Evolutionary conservation across 2,329 filamentous ascomycete genomes (phyloP).

Genomic region (Diaporthe amygdali): DNA sequence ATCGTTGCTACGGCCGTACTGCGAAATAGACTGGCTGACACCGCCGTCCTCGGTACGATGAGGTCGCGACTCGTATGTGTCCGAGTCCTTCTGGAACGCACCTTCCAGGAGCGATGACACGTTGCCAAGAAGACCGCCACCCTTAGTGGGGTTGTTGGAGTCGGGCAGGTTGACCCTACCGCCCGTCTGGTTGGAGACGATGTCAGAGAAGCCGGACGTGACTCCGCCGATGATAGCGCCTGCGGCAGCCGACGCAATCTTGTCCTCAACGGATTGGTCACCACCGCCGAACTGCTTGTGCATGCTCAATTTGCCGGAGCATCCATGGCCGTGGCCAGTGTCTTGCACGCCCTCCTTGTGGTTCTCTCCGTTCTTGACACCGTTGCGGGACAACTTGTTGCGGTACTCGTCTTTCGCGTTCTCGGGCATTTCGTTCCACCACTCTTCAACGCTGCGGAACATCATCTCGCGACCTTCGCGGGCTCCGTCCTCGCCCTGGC

Average conservation of each 20-base stretch:
- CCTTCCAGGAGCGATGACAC: constrained; percentile 66
- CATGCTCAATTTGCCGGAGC: constrained; percentile 78
- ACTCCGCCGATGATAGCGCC: constrained; percentile 63
- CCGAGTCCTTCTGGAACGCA: constrained; percentile 51
- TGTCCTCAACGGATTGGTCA: constrained; percentile 56
- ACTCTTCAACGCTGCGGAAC: constrained; percentile 80
- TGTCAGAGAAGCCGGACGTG: constrained; percentile 54
- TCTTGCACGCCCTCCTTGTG: constrained; percentile 87
- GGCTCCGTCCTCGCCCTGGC: constrained; percentile 72
- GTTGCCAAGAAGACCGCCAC: constrained; percentile 73
- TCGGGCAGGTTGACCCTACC: constrained; percentile 39
- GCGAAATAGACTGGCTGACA: constrained; percentile 63
- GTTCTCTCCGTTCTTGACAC: constrained; percentile 79
- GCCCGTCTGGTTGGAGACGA: constrained; percentile 53
- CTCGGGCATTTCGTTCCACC: constrained; percentile 76
- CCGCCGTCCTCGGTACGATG: constrained; percentile 62
- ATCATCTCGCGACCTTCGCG: constrained; percentile 75
- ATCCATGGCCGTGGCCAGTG: constrained; percentile 84
- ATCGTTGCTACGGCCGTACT: constrained; percentile 59
- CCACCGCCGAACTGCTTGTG: constrained; percentile 64
- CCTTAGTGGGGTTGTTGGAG: constrained; percentile 47
- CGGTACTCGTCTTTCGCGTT: constrained; percentile 71
- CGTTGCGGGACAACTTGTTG: constrained; percentile 75
- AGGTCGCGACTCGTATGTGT: constrained; percentile 54
- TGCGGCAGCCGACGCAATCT: constrained; percentile 61